A percentile compares a stretch with the other conserved stretches of the same genome.
phyloP scores from a whole-genome alignment of 2,329 filamentous ascomycete genomes.

The Emergomyces pasteurianus region DNA sequence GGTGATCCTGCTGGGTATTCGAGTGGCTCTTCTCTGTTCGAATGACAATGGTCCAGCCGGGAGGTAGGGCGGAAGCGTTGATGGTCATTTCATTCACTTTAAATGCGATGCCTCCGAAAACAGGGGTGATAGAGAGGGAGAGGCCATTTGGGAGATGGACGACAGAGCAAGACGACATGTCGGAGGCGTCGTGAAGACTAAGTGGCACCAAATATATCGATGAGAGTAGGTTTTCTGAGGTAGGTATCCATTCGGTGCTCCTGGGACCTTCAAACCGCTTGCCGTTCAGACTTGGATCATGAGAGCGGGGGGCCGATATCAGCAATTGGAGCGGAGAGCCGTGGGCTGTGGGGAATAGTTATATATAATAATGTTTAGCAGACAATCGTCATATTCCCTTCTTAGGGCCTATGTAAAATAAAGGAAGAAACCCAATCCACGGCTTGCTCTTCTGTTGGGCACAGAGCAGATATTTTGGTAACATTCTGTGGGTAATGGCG shows the following conservation, averaged over 20 bases:
- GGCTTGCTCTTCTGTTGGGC: too few species aligned
- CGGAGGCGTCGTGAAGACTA: neutral
- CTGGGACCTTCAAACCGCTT: neutral
- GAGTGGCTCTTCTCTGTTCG: constrained; percentile 37
- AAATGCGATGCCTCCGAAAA: constrained; percentile 88
- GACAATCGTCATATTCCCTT: too few species aligned
- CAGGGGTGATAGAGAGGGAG: constrained; percentile 64
- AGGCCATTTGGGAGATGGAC: constrained; percentile 74
- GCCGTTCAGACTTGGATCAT: neutral
- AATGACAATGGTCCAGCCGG: constrained; percentile 82
- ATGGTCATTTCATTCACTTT: constrained; percentile 64
- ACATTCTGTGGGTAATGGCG: too few species aligned
- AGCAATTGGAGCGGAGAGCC: constrained; percentile 17
- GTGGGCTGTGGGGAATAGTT: too few species aligned
- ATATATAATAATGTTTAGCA: too few species aligned
- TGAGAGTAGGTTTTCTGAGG: neutral
- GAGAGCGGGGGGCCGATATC: too few species aligned
- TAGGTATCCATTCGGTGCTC: neutral
- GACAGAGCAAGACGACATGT: neutral
- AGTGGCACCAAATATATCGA: neutral
- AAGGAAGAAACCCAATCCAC: too few species aligned
- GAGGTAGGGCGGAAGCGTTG: constrained; percentile 57
- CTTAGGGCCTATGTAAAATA: too few species aligned
- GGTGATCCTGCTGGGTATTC: neutral
- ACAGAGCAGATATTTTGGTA: too few species aligned